Conservation (phyloP, 805 yeast genomes). For the Wickerhamiella occidentalis region DNA sequence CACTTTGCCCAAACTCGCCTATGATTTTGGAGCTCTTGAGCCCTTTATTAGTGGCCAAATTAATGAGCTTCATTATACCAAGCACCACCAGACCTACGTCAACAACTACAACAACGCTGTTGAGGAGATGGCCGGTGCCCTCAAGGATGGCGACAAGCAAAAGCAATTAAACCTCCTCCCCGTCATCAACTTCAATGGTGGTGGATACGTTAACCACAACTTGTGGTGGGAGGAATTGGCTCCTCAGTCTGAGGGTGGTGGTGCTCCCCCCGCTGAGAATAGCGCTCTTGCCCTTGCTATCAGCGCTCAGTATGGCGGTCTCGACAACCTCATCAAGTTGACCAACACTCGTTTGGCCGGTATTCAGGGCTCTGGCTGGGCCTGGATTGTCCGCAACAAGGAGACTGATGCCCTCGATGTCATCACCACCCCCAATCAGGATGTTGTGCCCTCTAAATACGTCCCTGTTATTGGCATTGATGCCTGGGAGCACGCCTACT, state of each 20-base stretch:
- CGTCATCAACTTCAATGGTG: constrained; percentile 79
- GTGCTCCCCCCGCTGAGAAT: constrained; percentile 43
- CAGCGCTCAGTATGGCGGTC: constrained; percentile 51
- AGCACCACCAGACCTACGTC: constrained; percentile 89
- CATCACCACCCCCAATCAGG: constrained; percentile 76
- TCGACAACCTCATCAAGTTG: constrained; percentile 51
- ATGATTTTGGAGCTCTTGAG: constrained; percentile 76
- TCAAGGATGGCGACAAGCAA: constrained; percentile 45
- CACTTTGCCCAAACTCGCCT: constrained; percentile 68
- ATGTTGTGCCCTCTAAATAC: constrained; percentile 59
- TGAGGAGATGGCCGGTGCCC: constrained; percentile 61
- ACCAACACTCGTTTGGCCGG: constrained; percentile 71
- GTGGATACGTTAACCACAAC: constrained; percentile 79
- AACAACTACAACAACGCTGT: constrained; percentile 68
- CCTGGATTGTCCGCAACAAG: constrained; percentile 73
- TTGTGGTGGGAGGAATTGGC: constrained; percentile 83
- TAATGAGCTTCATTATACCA: constrained; percentile 72
- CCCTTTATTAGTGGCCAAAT: constrained; percentile 78
- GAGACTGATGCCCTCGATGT: constrained; percentile 60
- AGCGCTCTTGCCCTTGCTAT: constrained; percentile 51
- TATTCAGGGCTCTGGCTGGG: constrained; percentile 94
- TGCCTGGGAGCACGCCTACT: constrained; percentile 96
- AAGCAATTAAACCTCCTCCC: constrained; percentile 51
- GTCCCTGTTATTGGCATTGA: constrained; percentile 79
- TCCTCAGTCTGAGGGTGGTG: constrained; percentile 67